A percentile compares a stretch with the other conserved stretches of the same genome.
Evolutionary conservation across 192 early-diverging fungal genomes (phyloP).

Genomic region (Podila horticola): DNA sequence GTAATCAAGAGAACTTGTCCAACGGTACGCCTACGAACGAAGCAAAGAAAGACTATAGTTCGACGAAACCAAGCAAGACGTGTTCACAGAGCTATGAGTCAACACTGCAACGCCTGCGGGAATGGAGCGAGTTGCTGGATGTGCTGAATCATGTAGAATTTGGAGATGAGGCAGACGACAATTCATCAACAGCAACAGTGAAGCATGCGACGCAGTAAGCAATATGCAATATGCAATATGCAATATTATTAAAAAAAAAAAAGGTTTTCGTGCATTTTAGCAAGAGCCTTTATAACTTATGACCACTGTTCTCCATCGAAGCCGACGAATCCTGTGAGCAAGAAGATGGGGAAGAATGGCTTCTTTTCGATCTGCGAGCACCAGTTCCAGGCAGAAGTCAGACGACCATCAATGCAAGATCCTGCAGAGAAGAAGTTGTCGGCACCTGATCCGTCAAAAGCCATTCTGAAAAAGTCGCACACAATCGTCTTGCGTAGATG

Average conservation of each 20-base stretch:
- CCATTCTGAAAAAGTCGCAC: constrained; percentile 94
- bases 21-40: neutral
- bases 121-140: constrained; percentile 42
- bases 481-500: constrained; percentile 78
- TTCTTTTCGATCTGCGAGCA: constrained; percentile 95
- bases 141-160: constrained; percentile 43
- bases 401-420: constrained; percentile 93
- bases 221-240: too few relatives aligned
- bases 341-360: constrained; percentile 89
- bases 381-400: constrained; percentile 95
- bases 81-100: constrained; percentile 25
- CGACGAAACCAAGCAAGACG: constrained; percentile 11
- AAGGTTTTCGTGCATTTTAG: neutral
- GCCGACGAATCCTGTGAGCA: constrained; percentile 85
- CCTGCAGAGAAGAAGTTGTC: constrained; percentile 90
- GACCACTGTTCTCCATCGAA: constrained; percentile 75
- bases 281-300: neutral
- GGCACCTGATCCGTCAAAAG: constrained; percentile 97
- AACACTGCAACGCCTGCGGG: constrained; percentile 21
- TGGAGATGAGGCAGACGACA: constrained; percentile 20
- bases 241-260: neutral
- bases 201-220: neutral
- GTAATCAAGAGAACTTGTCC: neutral
- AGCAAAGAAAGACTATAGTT: neutral
- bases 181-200: neutral